phyloP scores from a whole-genome alignment of 345 rosid species.

The Melastoma malabathricum region DNA sequence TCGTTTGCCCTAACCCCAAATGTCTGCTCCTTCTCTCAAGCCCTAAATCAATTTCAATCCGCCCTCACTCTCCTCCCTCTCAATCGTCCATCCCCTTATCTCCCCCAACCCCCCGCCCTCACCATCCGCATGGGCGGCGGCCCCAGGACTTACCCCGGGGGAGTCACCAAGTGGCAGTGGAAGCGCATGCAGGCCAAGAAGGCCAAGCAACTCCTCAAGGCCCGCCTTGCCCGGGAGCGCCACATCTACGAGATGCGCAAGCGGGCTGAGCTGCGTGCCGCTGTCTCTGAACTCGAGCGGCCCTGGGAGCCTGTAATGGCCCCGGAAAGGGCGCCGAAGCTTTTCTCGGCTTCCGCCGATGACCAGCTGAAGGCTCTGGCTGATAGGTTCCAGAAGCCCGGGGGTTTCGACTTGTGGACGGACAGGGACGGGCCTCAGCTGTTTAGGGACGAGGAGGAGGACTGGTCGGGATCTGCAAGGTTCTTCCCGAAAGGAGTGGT shows the following conservation, averaged over 20 bases:
- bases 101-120: slow-evolving; percentile 16
- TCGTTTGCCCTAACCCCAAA: background rate
- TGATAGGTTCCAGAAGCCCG: slow-evolving; percentile 78
- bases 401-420: slow-evolving; percentile 79
- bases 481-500: slow-evolving; percentile 83
- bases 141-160: slow-evolving; percentile 76
- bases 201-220: slow-evolving; percentile 73
- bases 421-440: slow-evolving; percentile 63
- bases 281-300: slow-evolving; percentile 76
- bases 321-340: slow-evolving; percentile 36
- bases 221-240: slow-evolving; percentile 60
- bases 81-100: slow-evolving; percentile 11
- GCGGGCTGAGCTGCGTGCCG: slow-evolving; percentile 78
- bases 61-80: slow-evolving; percentile 16
- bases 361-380: slow-evolving; percentile 83
- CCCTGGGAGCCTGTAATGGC: slow-evolving; percentile 63
- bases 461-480: slow-evolving; percentile 58
- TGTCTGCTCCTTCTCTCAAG: slow-evolving; percentile 26
- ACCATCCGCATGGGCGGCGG: slow-evolving; percentile 84
- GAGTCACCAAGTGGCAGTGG: slow-evolving; percentile 91
- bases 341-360: slow-evolving; percentile 66
- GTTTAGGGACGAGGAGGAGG: slow-evolving; percentile 37
- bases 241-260: slow-evolving; percentile 90
- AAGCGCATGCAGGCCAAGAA: slow-evolving; percentile 87
- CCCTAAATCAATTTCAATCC: slow-evolving; percentile 16